Evolutionary conservation across 176 grass and related monocot genomes (phyloP).

Genomic region (Carex kokanica): DNA sequence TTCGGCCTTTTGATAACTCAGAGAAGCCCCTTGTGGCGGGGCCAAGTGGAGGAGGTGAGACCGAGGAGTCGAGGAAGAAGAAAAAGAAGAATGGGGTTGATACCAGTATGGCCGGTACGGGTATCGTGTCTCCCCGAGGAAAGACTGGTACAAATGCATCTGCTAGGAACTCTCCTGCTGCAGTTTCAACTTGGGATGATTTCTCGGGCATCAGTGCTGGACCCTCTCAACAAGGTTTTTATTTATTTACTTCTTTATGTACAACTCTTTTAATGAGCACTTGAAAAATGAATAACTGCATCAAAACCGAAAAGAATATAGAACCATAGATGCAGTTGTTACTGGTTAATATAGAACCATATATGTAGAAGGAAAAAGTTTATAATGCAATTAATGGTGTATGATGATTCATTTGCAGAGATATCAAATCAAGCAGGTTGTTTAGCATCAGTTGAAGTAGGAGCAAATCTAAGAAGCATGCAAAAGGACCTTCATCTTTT

Average conservation of each 20-base stretch:
- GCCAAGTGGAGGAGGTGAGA: constrained; percentile 41
- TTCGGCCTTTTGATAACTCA: constrained; percentile 43
- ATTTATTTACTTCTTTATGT: constrained; percentile 10
- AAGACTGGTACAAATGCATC: not conserved
- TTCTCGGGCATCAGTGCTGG: not conserved
- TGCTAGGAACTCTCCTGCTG: not conserved
- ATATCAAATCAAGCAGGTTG: not conserved
- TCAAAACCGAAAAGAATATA: not conserved
- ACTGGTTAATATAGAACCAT: not conserved
- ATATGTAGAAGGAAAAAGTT: not conserved
- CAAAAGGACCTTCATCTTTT: constrained; percentile 58
- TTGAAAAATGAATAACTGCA: not conserved
- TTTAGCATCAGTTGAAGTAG: constrained; percentile 26
- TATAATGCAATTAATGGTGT: constrained; percentile 4
- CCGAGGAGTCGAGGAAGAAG: constrained; percentile 51
- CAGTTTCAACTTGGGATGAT: constrained; percentile 21
- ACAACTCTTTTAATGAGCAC: not conserved
- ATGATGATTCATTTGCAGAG: not conserved
- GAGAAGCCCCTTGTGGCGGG: constrained; percentile 7
- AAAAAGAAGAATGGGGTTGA: constrained; percentile 48
- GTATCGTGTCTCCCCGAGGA: not conserved
- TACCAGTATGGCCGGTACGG: not conserved
- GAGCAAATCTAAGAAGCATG: constrained; percentile 43
- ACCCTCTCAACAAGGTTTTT: not conserved
- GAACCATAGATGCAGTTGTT: not conserved